Evolutionary conservation across 192 early-diverging fungal species (phyloP), one percentile per base, ranked within the genome.

Genomic region (Diversispora eburnea): DNA sequence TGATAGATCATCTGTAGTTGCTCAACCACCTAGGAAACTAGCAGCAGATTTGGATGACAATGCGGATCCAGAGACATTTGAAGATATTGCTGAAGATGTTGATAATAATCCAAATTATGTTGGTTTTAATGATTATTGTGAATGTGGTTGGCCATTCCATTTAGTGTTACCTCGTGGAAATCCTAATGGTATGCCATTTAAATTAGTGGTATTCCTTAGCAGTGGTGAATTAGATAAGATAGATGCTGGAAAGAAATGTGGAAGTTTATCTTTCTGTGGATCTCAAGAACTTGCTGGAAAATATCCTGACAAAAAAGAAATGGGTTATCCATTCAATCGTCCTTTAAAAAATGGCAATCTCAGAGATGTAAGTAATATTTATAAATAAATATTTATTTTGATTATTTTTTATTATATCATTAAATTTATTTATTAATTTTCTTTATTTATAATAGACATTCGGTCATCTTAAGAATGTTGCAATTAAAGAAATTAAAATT

Each of bases 61-160:
- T 25, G 12, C 46, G 22, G 22, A 8, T 48, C n/a, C 20, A 5
- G 5, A n/a, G 3, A 45, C 10, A 9, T 47, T 45, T 4, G 9
- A 12, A 0, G 63, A 65, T 10, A 9, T 17, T 54, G 51, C 4
- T 1, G 51, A 54, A 17, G 51, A 22, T 3, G 3, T 64, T 2
- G 4, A 0, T 7, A 10, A 17, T 41, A 65, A 47, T 8, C 25
- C 25, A 33, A 33, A 33, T 33, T 33, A 33, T 33, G 25, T 33
- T 33, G 25, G 25, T 33, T 33, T 1, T 33, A 33, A 2, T 33
- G 25, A 65, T 48, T 66, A 46, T 66, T 66, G 64, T 66, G 64
- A 66, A 6, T 66, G 64, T 10, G 64, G 64, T 48, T 66, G 64
- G 64, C 64, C 64, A 22, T 66, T 49, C 64, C 64, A 66, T 66